Base-by-base conservation (phyloP, 164 flowering plant species). In the Amborella trichopoda region DNA sequence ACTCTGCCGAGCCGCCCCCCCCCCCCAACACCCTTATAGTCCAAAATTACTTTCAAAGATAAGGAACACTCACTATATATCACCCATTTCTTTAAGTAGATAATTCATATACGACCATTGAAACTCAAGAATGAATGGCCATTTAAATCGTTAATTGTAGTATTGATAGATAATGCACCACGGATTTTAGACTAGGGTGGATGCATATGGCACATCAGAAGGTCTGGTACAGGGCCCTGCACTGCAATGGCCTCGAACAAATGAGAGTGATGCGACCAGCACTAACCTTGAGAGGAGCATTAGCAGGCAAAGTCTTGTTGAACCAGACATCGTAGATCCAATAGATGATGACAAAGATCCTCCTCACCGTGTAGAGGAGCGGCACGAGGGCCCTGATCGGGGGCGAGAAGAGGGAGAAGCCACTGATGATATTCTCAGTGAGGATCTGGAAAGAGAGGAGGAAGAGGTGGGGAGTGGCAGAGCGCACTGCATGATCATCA, bases 351-450 rank as follows among this genome's bases (percentile, higher is more conserved):
- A 90, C 81, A 23, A 86, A 83, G 26, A 81, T 56, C 68, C 98
- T 67, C 51, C 94, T 32, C 0, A 75, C 79, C 0, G 98, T 90
- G 34, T 90, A 90, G 0, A 90, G 67, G 59, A 86, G 6, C 3
- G 98, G 98, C 16, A 86, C 95, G 26, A 90, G 37, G 0, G 94
- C 93, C 25, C 98, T 74, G 26, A 90, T 77, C 3, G 98, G 98
- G 5, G 94, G 80, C 23, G 96, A 90, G 52, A 90, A 90, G 58
- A 90, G 34, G 1, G 94, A 77, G 18, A 86, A 19, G 28, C 87
- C 89, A 40, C 81, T 77, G 0, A 90, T 76, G 0, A 90, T 30
- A 41, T 90, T 86, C 74, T 91, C 98, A 0, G 98, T 80, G 2
- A 91, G 70, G 3, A 91, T 91, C 68, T 91, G 96, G 48, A 64